Evolutionary conservation across 805 yeast genomes (phyloP).

Genomic region (Torulaspora indica): DNA sequence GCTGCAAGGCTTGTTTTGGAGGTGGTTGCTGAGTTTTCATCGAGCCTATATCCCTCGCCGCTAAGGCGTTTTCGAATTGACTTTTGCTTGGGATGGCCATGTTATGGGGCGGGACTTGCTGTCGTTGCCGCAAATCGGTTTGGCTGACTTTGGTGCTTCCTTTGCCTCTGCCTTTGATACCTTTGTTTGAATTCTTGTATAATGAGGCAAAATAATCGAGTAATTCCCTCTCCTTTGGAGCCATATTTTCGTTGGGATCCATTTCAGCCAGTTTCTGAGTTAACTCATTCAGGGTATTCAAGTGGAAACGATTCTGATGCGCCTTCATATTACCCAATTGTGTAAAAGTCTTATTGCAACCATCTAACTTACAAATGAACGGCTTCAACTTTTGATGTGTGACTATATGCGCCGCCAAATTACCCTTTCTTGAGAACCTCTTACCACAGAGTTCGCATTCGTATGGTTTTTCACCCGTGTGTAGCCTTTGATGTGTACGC

Average conservation of each 20-base stretch:
- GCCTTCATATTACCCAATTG: slow-evolving; percentile 91
- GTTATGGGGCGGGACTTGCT: slow-evolving; percentile 1
- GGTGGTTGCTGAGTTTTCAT: slow-evolving; percentile 9
- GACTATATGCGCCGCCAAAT: slow-evolving; percentile 78
- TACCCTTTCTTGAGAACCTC: slow-evolving; percentile 84
- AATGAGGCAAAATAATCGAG: slow-evolving; percentile 73
- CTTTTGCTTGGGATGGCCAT: slow-evolving; percentile 1
- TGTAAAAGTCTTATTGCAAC: slow-evolving; percentile 78
- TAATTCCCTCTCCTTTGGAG: slow-evolving; percentile 61
- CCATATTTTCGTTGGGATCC: slow-evolving; percentile 47
- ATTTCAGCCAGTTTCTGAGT: slow-evolving; percentile 64
- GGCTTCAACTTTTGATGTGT: slow-evolving; percentile 81
- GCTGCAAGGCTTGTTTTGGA: background rate
- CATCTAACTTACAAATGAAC: slow-evolving; percentile 70
- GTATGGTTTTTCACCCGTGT: slow-evolving; percentile 91
- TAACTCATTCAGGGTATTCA: slow-evolving; percentile 60
- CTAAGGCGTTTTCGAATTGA: slow-evolving; percentile 10
- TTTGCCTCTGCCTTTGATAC: slow-evolving; percentile 88
- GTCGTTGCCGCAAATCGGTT: slow-evolving; percentile 9
- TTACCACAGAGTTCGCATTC: slow-evolving; percentile 71
- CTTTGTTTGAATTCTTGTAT: slow-evolving; percentile 84
- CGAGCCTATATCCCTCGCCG: slow-evolving; percentile 16
- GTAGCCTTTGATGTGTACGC: slow-evolving; percentile 77
- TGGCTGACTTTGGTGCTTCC: slow-evolving; percentile 22
- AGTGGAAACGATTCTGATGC: slow-evolving; percentile 87